These are phyloP conservation scores for Pleurotus ostreatus DNA, from an alignment of 768 basidiomycete species.

Conservation along the genomic window DNA sequence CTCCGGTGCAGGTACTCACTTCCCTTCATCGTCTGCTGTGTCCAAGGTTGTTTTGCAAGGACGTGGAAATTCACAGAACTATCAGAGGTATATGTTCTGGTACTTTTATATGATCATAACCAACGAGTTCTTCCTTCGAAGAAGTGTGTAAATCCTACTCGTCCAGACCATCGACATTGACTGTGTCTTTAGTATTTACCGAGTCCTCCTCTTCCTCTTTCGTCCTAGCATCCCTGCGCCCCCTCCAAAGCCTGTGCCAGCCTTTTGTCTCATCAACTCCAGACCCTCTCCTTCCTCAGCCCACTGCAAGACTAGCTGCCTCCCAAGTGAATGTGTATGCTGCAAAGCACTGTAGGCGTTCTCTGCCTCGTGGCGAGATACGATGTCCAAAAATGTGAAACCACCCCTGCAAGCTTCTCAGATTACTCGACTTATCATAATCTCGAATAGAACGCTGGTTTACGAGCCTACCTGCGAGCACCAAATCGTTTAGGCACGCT, in stretches of 20 bases:
- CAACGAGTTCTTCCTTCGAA: no score
- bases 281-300: constrained; percentile 79
- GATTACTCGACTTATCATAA: no score
- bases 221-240: constrained; percentile 67
- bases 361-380: constrained; percentile 87
- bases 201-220: constrained; percentile 48
- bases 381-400: constrained; percentile 96
- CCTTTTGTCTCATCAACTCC: constrained; percentile 72
- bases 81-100: no score
- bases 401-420: constrained; percentile 53
- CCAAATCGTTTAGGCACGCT: constrained; percentile 89
- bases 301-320: constrained; percentile 96
- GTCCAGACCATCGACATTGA: no score
- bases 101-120: no score
- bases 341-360: constrained; percentile 81
- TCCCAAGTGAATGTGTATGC: constrained; percentile 93
- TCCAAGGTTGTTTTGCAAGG: no score
- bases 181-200: no score
- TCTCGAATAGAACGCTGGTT: no score
- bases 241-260: constrained; percentile 73
- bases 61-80: no score
- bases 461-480: constrained; percentile 32
- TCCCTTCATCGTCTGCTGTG: no score
- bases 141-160: no score
- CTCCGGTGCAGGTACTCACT: no score